These are phyloP conservation scores for Gracilariopsis chorda DNA, from an alignment of 23 red algal genomes.

Conservation along the genomic window DNA sequence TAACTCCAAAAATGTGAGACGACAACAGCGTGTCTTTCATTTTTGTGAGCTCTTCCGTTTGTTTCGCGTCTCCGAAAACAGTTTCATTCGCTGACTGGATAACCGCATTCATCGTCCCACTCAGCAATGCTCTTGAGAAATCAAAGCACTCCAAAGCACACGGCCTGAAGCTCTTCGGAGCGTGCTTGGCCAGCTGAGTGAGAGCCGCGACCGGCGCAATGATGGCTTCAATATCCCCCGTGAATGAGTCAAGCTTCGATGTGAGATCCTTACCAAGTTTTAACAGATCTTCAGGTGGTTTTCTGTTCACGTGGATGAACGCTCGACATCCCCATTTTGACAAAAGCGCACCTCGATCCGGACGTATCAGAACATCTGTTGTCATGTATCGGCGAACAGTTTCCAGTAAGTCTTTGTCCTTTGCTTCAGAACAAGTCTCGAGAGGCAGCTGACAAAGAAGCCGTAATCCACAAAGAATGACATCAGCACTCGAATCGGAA, in stretches of 20 bases:
- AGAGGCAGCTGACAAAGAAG: neutral
- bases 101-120: constrained; percentile 27
- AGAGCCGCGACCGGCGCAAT: constrained; percentile 39
- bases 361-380: neutral
- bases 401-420: neutral
- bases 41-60: neutral
- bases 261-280: constrained; percentile 6
- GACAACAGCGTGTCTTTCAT: neutral
- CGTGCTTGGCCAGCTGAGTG: constrained; percentile 55
- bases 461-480: constrained; percentile 47
- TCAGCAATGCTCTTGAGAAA: constrained; percentile 59
- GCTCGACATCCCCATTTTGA: constrained; percentile 47
- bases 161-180: constrained; percentile 19
- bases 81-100: neutral
- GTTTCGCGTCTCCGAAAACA: neutral
- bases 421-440: neutral
- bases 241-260: constrained; percentile 20
- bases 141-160: constrained; percentile 58
- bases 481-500: constrained; percentile 33
- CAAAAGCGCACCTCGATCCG: neutral
- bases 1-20: neutral
- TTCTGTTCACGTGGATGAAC: neutral
- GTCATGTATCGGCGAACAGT: neutral
- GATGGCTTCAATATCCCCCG: constrained; percentile 5
- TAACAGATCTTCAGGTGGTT: neutral